Evolutionary conservation across 106 monocot genomes (phyloP), one percentile per base, ranked within the genome.

Genomic region (Vanilla planifolia): DNA sequence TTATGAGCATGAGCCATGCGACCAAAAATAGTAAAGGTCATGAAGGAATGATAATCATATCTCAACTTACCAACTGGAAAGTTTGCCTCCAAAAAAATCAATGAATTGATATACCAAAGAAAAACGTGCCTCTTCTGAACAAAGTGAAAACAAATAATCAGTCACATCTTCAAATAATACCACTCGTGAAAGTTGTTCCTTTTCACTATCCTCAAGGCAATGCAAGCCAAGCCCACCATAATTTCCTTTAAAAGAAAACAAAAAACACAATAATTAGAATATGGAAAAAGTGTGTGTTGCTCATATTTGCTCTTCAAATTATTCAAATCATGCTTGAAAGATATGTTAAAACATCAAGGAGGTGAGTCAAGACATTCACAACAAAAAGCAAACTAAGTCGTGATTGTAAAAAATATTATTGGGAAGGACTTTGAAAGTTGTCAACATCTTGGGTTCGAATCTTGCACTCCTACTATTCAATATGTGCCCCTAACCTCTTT

Each of bases 151-250:
- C n/a, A 95, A 44, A 66, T 80, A 90, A 21, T 95, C 86, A 52
- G 61, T 73, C 19, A 95, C 71, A 81, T 95, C 95, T 60, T 95
- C 95, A 77, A 90, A 89, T 43, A 86, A 74, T 19, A 95, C 84
- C 45, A 80, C 75, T 62, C 89, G 80, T 75, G 95, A 86, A 73
- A 95, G 83, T 55, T 83, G 80, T 24, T 83, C 89, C 43, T 62
- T 44, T 74, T 66, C 53, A 66, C 56, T 62, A 75, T 76, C 67
- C 39, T 70, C 72, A 64, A 33, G 36, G 33, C 55, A 19, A 51
- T 41, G 9, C 23, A 60, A 21, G 32, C 17, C 62, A 22, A 51
- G 23, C 20, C 26, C 23, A 64, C 55, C 62, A 64, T 6, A 29
- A 63, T 63, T 43, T 61, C 63, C 66, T 68, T 64, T n/a, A 45